These are phyloP conservation scores for Medicago truncatula DNA, from an alignment of 306 rosid genomes.

Conservation along the genomic window MtrunA17r5.0-ANR NC_053043.1:51557501-51558000, in stretches of 20 bases:
- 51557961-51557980: neutral
- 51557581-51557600: no score
- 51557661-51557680: no score
- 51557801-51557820: neutral
- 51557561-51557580: no score
- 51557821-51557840: neutral
- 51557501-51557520: no score
- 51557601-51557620: no score
- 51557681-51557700: no score
- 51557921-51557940: constrained; percentile 25
- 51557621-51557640: no score
- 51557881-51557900: constrained; percentile 49
- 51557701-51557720: no score
- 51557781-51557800: neutral
- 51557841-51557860: constrained; percentile 33
- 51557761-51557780: constrained; percentile 4
- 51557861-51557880: constrained; percentile 54
- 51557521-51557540: no score
- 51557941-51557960: neutral
- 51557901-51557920: neutral
- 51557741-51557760: constrained; percentile 24
- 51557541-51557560: no score
- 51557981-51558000: neutral
- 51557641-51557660: no score
- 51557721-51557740: neutral